Evolutionary conservation across 1,139 yeast species (phyloP), one percentile per base, ranked within the genome.

Genomic region (Protomyces pachydermus): DNA sequence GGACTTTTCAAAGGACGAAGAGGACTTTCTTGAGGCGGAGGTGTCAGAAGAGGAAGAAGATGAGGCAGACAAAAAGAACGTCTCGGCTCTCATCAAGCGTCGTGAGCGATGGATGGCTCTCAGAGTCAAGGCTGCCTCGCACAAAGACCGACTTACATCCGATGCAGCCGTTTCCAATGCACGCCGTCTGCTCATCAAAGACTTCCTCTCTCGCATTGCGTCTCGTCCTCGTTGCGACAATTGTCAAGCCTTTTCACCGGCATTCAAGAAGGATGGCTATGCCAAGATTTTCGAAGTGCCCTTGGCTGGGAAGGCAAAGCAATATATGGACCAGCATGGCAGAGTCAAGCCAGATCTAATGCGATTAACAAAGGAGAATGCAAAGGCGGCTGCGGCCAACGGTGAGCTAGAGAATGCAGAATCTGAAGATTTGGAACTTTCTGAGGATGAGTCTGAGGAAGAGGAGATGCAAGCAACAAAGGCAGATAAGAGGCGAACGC

Each of bases 251-350:
- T 88, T 81, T 75, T 90, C 97, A 54, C 98, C 98, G 64, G 81
- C 86, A 53, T 93, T 86, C 80, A 84, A 98, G 79, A 93, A 91
- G 73, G 98, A 95, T 74, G 98, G 98, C 0, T 88, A 85, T 73
- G 84, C 93, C 66, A 95, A 95, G 78, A 84, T 95, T 68, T 95
- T 95, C 71, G 98, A 93, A 77, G 86, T 86, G 69, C 85, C 95
- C 5, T 80, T 95, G 71, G 82, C 82, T 62, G 96, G 88, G 60
- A 89, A 89, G 75, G 97, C 91, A 74, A 42, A 54, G n/a, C 64
- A 64, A 18, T 61, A 61, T 37, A 72, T 82, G 69, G 65, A 65
- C 28, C 65, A 56, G 35, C 65, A 61, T 37, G 66, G 69, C 16
- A 46, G 57, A 4, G 50, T 60, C 42, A 62, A 68, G 16, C 61